Evolutionary conservation across 2,329 filamentous ascomycete genomes (phyloP).

Genomic region (Alternaria solani): DNA sequence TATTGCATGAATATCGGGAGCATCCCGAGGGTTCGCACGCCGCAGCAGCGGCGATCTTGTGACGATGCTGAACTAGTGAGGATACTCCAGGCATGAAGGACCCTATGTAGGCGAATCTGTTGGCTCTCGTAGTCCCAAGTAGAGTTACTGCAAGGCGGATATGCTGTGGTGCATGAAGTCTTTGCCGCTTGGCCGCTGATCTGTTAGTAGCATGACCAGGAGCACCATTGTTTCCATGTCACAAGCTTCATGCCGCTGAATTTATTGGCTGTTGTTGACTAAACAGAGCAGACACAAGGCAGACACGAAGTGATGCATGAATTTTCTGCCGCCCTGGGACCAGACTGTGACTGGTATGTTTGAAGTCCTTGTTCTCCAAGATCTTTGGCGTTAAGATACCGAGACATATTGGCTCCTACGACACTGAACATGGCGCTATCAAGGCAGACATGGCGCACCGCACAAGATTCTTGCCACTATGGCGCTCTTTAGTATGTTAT

Average conservation of each 20-base stretch:
- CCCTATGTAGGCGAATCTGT: neutral
- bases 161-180: neutral
- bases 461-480: neutral
- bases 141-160: neutral
- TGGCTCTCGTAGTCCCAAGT: neutral
- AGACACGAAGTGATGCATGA: neutral
- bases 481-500: neutral
- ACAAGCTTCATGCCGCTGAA: neutral
- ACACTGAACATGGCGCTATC: neutral
- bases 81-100: neutral
- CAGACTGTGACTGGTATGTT: neutral
- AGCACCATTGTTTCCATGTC: neutral
- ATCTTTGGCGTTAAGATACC: neutral
- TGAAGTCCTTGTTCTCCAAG: neutral
- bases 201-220: neutral
- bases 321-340: neutral
- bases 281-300: neutral
- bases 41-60: neutral
- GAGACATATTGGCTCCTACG: neutral
- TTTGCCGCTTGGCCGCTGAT: neutral
- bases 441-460: neutral
- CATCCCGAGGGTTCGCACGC: neutral
- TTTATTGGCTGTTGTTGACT: neutral
- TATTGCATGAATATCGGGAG: neutral
- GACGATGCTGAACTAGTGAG: neutral